phyloP scores from a whole-genome alignment of 2,329 filamentous ascomycete species.

The Aspergillus nomiae region DNA sequence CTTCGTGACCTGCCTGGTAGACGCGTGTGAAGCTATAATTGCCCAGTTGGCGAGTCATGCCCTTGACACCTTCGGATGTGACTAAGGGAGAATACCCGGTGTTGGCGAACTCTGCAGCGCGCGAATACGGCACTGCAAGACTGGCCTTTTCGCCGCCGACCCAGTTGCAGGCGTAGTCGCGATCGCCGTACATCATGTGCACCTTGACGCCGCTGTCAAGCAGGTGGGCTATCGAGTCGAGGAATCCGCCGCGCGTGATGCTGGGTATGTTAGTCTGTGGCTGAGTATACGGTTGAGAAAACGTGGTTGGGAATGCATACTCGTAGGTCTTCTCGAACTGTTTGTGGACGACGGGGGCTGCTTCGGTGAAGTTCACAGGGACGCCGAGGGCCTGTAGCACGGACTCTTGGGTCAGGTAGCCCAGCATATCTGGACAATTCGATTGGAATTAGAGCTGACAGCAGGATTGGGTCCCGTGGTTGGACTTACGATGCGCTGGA shows the following conservation, averaged over 20 bases:
- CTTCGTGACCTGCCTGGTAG: slow-evolving; percentile 52
- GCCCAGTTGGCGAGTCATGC: slow-evolving; percentile 49
- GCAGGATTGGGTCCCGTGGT: too few species aligned
- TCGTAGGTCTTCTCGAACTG: slow-evolving; percentile 51
- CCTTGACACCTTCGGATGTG: slow-evolving; percentile 47
- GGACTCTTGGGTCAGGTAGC: slow-evolving; percentile 59
- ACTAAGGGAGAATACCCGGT: slow-evolving; percentile 52
- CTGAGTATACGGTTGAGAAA: neutral
- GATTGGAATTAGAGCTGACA: too few species aligned
- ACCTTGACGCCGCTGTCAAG: slow-evolving; percentile 61
- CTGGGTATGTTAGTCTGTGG: neutral
- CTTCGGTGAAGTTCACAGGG: slow-evolving; percentile 60
- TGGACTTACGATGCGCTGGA: slow-evolving; percentile 35
- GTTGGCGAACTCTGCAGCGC: slow-evolving; percentile 46
- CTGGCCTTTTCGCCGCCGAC: slow-evolving; percentile 57
- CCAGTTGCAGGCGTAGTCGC: slow-evolving; percentile 62
- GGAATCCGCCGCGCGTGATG: slow-evolving; percentile 29
- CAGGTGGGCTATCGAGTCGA: slow-evolving; percentile 46
- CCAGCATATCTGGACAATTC: slow-evolving; percentile 48
- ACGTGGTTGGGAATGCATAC: slow-evolving; percentile 31
- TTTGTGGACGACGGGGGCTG: slow-evolving; percentile 48
- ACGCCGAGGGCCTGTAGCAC: slow-evolving; percentile 62
- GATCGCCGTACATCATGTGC: slow-evolving; percentile 60
- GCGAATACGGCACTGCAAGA: slow-evolving; percentile 51
- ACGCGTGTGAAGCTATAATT: slow-evolving; percentile 54